Conservation (phyloP, 768 basidiomycete species). For the Lentinula detonsa region DNA sequence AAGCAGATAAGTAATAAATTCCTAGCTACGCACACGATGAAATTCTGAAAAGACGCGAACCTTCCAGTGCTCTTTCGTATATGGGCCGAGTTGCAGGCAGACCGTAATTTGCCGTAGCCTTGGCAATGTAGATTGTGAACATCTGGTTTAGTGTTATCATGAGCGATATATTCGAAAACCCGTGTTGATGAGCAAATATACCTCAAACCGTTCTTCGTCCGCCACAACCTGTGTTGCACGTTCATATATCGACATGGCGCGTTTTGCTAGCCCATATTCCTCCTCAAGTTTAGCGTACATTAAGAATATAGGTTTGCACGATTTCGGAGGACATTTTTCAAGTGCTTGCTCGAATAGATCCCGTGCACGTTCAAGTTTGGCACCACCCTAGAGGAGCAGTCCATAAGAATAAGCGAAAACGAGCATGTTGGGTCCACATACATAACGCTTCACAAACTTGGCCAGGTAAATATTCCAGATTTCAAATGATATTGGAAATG, state of each 20-base stretch:
- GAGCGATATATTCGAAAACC: constrained; percentile 3
- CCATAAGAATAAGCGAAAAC: background rate
- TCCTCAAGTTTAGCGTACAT: constrained; percentile 97
- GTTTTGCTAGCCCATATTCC: constrained; percentile 90
- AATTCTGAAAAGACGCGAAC: constrained; percentile 17
- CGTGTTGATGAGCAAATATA: constrained; percentile 24
- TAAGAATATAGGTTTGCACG: constrained; percentile 90
- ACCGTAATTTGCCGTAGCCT: constrained; percentile 93
- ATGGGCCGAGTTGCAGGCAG: constrained; percentile 94
- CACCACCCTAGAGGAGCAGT: constrained; percentile 60
- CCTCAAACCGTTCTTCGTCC: constrained; percentile 93
- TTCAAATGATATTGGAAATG: constrained; percentile 96
- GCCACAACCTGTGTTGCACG: constrained; percentile 83
- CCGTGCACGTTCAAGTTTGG: constrained; percentile 91
- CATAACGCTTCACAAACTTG: constrained; percentile 96
- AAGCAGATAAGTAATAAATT: background rate
- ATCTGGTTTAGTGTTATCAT: constrained; percentile 46
- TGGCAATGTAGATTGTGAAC: constrained; percentile 96
- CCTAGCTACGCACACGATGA: background rate
- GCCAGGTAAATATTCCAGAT: constrained; percentile 99
- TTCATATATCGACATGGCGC: constrained; percentile 94
- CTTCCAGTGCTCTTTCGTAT: constrained; percentile 91
- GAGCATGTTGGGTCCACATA: constrained; percentile 31
- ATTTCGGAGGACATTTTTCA: constrained; percentile 93
- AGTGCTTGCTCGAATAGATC: constrained; percentile 98